Evolutionary conservation across 176 grass and related monocot genomes (phyloP).

Genomic region (maize (Zea mays)): Zm-B73-REFERENCE-NAM-5.0 NC_050097.1:193657501-193658000

Average conservation of each 20-base stretch:
- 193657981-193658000: neutral
- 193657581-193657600: neutral
- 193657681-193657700: neutral
- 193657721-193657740: neutral
- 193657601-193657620: no score
- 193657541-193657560: neutral
- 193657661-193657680: neutral
- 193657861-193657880: no score
- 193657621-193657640: neutral
- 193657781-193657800: no score
- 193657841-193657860: neutral
- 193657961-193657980: neutral
- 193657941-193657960: neutral
- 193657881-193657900: neutral
- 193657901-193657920: neutral
- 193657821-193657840: neutral
- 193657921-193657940: neutral
- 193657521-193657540: neutral
- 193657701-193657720: neutral
- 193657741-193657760: neutral
- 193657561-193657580: neutral
- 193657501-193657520: no score
- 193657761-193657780: neutral
- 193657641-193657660: neutral
- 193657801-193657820: no score